Base-by-base conservation (phyloP, 2,329 filamentous ascomycete genomes). In the Botrytis pseudocinerea region DNA sequence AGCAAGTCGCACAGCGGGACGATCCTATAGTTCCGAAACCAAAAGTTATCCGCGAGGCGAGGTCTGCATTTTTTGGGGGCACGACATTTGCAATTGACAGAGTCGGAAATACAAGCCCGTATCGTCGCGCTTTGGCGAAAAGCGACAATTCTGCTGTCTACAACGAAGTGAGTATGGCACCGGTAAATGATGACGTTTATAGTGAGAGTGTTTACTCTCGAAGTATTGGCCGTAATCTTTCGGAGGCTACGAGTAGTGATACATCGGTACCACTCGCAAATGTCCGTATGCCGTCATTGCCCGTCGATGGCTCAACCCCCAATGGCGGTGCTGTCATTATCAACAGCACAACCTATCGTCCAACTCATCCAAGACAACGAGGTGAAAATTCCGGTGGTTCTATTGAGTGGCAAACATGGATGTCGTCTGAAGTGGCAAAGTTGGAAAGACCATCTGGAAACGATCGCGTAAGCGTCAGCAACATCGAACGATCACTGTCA, bases 101-200 rank as follows among this genome's bases (percentile, higher is more conserved):
- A 42, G 88, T 89, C 74, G 83, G 87, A 38, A 86, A 86, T 0
- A 82, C 84, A 40, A 90, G 87, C 71, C 87, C 88, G 0, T 91
- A 87, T 76, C 85, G 88, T 4, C 85, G 85, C 40, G 85, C 85
- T 3, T 77, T 90, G 46, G 76, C 77, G 8, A 76, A 78, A 65
- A 71, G 71, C 48, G 76, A 78, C 40, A 61, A 73, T 9, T 62
- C 71, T 12, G 57, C 68, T 38, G 12, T 74, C 25, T 65, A 54
- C 61, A 40, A 69, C 6, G 70, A n/a, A 46, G 28, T n/a, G n/a
- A 44, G 18, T 9, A 48, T 40, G 18, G 14, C 48, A 40, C 28
- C 48, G 14, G 62, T 70, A 18, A 70, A 70, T 14, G 74, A 72
- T 25, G 69, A 65, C 35, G 72, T 76, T 40, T 80, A 81, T 64